These are phyloP conservation scores for Phytophthora citrophthora DNA, from an alignment of 352 stramenopile genomes.

Conservation along the genomic window DNA sequence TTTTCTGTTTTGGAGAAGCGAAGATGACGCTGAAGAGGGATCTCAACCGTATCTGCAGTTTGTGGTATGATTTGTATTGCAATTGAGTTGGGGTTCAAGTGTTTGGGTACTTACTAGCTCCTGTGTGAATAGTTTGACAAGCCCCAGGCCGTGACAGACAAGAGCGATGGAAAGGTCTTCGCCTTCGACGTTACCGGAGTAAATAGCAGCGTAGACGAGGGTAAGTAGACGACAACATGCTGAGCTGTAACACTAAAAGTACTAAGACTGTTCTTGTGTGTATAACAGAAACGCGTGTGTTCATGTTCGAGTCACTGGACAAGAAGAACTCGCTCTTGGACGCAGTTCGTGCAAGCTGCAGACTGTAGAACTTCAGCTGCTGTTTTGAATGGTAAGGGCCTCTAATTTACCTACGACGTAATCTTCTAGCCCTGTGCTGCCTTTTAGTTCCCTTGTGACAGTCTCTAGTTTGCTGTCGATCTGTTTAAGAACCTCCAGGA, in stretches of 20 bases:
- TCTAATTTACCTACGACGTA: slow-evolving; percentile 15
- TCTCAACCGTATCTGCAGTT: slow-evolving; percentile 60
- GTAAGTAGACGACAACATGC: slow-evolving; percentile 31
- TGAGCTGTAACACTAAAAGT: neutral
- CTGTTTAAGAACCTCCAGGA: slow-evolving; percentile 42
- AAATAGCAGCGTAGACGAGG: slow-evolving; percentile 52
- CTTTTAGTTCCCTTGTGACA: neutral
- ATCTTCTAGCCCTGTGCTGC: slow-evolving; percentile 5
- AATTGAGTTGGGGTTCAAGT: neutral
- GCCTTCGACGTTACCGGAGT: slow-evolving; percentile 71
- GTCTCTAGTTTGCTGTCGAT: slow-evolving; percentile 42
- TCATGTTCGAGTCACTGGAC: slow-evolving; percentile 62
- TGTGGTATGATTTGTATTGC: slow-evolving; percentile 48
- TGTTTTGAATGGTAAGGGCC: slow-evolving; percentile 15
- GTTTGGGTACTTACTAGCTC: slow-evolving; percentile 11
- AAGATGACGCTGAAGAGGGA: slow-evolving; percentile 73
- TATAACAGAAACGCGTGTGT: slow-evolving; percentile 67
- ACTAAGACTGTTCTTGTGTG: slow-evolving; percentile 2
- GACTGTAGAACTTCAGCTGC: slow-evolving; percentile 28
- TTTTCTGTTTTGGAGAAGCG: slow-evolving; percentile 83
- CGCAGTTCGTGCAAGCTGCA: slow-evolving; percentile 55
- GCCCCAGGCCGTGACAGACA: slow-evolving; percentile 63
- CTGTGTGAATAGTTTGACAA: slow-evolving; percentile 63
- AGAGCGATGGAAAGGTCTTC: slow-evolving; percentile 64
- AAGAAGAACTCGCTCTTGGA: slow-evolving; percentile 58